Evolutionary conservation across 2,329 filamentous ascomycete genomes (phyloP).

Genomic region (Orbilia brochopaga): DNA sequence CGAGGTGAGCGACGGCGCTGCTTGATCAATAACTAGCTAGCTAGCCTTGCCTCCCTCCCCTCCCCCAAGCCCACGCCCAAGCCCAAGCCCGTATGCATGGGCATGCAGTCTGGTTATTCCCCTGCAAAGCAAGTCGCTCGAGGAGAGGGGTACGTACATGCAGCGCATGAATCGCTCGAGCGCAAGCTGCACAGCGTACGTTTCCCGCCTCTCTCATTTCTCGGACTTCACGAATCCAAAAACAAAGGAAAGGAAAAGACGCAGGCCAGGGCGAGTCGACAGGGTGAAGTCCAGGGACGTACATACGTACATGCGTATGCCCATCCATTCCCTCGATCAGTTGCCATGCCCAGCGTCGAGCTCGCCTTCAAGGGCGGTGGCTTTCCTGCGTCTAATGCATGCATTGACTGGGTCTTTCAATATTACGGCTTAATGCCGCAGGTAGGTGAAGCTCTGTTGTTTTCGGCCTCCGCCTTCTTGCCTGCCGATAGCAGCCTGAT

Average conservation of each 20-base stretch:
- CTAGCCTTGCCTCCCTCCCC: neutral
- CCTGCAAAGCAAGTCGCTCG: constrained; percentile 29
- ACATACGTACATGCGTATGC: too few relatives aligned
- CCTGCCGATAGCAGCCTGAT: constrained; percentile 28
- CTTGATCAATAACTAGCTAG: neutral
- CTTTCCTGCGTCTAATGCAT: constrained; percentile 41
- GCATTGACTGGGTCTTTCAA: constrained; percentile 38
- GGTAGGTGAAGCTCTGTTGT: constrained; percentile 32
- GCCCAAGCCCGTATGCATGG: neutral
- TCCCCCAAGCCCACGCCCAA: neutral
- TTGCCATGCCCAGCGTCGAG: constrained; percentile 40
- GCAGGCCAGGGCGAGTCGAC: constrained; percentile 32
- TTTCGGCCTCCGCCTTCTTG: constrained; percentile 2
- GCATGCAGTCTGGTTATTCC: neutral
- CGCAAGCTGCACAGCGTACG: neutral
- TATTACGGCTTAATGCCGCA: constrained; percentile 49
- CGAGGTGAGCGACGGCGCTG: neutral
- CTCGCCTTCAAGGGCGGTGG: constrained; percentile 44
- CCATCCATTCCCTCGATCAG: too few relatives aligned
- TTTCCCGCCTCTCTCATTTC: constrained; percentile 39
- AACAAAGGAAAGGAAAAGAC: constrained; percentile 6
- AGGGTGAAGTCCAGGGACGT: neutral
- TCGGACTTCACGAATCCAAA: constrained; percentile 30
- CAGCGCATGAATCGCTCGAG: constrained; percentile 43
- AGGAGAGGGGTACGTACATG: constrained; percentile 35